A percentile compares a stretch with the other conserved stretches of the same genome.
Evolutionary conservation across 2,329 filamentous ascomycete genomes (phyloP).

Genomic region (Alternaria postmessia): DNA sequence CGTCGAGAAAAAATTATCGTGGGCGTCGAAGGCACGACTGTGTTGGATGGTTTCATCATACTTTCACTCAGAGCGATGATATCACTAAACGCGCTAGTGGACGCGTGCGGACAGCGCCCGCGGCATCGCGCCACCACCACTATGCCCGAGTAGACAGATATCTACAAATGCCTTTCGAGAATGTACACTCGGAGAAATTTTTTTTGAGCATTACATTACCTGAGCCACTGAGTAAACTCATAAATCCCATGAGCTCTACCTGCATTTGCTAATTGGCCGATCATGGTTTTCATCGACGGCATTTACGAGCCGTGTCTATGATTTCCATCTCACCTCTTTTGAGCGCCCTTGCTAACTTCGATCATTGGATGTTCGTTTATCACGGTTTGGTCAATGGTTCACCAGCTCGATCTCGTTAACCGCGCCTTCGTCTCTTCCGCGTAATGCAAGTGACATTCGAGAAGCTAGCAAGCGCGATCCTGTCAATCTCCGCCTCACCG

Average conservation of each 20-base stretch:
- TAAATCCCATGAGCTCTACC: not conserved
- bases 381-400: not conserved
- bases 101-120: constrained; percentile 22
- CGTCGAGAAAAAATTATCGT: not conserved
- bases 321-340: not conserved
- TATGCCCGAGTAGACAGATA: not conserved
- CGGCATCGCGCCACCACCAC: constrained; percentile 2
- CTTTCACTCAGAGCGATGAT: constrained; percentile 26
- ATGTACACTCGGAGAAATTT: not conserved
- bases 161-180: not conserved
- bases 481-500: not conserved
- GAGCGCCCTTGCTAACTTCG: not conserved
- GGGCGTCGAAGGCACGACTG: not conserved
- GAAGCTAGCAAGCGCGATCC: not conserved
- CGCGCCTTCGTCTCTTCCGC: not conserved
- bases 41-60: constrained; percentile 4
- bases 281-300: not conserved
- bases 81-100: constrained; percentile 32
- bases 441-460: not conserved
- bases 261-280: not conserved
- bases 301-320: not conserved
- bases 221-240: not conserved
- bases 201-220: not conserved
- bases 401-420: not conserved
- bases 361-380: not conserved